Base-by-base conservation (phyloP, 176 grass and related monocot genomes). In the Neostapfia colusana region DNA sequence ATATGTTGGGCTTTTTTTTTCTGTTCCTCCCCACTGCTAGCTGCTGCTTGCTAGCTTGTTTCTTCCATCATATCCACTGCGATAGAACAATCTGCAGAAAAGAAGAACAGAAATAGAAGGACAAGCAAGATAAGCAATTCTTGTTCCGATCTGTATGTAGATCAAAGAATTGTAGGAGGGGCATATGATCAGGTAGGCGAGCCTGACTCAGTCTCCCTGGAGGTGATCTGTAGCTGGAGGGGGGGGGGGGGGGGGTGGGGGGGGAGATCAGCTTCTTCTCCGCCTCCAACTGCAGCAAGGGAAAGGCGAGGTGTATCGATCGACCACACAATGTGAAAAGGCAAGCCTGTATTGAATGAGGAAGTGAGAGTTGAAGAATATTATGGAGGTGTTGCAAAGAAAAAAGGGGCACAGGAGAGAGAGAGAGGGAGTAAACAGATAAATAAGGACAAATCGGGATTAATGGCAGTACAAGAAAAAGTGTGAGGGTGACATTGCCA, bases 391-490 rank as follows among this genome's bases (percentile, higher is more conserved):
- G 80, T 69, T 88, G 86, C 76, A 69, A 84, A 76, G 69, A 80
- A 44, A 74, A 81, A 56, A 62, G 2, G 55, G 43, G 17, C 53
- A 18, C 44, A 46, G 44, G 57, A 62, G 77, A 53, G 70, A 54
- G 14, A 34, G 35, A 42, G 35, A 34, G 82, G 15, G 23, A 50
- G 76, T 70, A 80, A 88, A 84, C 70, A 88, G 81, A 88, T 88
- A 88, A 88, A 84, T 49, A 76, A 84, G 86, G 86, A 88, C 81
- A 88, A 84, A 84, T 64, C 41, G 86, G 13, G 86, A 84, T 84
- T 88, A 84, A 88, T 88, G 70, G 76, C 70, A 81, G 81, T 88
- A 88, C 86, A 88, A 76, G 86, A 38, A 84, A 84, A 88, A 84
- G 81, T 80, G 77, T 88, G 86, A 88, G 86, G 71, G 81, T 65